phyloP scores from a whole-genome alignment of 164 flowering plant genomes.

The Buxus sempervirens region DNA sequence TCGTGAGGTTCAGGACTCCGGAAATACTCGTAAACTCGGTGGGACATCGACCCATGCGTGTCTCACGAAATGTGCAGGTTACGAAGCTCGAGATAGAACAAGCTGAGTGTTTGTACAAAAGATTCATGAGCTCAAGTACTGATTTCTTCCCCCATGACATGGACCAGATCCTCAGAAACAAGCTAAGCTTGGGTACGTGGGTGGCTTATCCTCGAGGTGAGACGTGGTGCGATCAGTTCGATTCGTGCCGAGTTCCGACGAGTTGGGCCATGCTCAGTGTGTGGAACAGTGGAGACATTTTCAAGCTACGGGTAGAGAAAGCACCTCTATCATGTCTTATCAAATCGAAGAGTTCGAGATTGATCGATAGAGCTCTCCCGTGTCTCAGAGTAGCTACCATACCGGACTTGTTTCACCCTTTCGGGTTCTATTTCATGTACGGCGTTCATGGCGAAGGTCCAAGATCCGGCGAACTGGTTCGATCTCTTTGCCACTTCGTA shows the following conservation, averaged over 20 bases:
- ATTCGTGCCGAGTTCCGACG: constrained; percentile 12
- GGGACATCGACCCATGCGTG: not conserved
- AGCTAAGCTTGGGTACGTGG: constrained; percentile 45
- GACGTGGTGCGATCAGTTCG: constrained; percentile 2
- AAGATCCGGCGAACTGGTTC: constrained; percentile 26
- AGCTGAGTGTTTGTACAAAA: constrained; percentile 35
- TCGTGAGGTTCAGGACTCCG: too few species aligned
- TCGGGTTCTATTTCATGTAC: constrained; percentile 47
- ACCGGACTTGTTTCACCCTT: constrained; percentile 31
- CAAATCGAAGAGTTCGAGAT: constrained; percentile 21
- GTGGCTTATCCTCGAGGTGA: constrained; percentile 28
- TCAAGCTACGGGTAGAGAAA: constrained; percentile 34
- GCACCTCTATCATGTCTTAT: constrained; percentile 25
- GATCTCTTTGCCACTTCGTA: constrained; percentile 30
- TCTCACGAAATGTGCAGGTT: constrained; percentile 18
- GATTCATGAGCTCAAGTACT: constrained; percentile 25
- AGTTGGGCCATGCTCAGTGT: constrained; percentile 52
- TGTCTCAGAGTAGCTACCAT: constrained; percentile 29
- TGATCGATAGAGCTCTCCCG: constrained; percentile 28
- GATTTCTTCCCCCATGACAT: constrained; percentile 51
- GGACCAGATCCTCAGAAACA: constrained; percentile 25
- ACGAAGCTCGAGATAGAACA: constrained; percentile 22
- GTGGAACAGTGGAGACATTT: constrained; percentile 45
- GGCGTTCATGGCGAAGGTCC: constrained; percentile 40
- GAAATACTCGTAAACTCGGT: constrained; percentile 42